phyloP scores from a whole-genome alignment of 2,329 filamentous ascomycete species.

The Pseudogymnoascus sp. region DNA sequence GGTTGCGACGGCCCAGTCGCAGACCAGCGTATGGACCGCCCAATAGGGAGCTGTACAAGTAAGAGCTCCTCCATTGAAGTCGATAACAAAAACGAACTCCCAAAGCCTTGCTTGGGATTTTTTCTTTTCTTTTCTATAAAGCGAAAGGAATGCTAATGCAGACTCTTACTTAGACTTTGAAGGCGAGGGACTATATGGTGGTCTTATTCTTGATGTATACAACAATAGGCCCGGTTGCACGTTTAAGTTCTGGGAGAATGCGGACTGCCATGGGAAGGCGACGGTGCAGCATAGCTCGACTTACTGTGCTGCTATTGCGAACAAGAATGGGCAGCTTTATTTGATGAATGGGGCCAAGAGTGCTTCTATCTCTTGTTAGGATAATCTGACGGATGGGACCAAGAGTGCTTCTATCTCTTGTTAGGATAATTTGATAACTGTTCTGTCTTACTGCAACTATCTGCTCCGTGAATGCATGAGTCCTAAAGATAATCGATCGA shows the following conservation, averaged over 20 bases:
- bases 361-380: background rate
- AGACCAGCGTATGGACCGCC: background rate
- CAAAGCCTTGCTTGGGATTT: background rate
- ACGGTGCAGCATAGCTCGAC: background rate
- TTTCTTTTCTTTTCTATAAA: background rate
- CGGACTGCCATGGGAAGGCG: background rate
- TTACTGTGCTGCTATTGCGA: background rate
- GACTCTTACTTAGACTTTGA: background rate
- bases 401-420: background rate
- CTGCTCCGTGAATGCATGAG: too few species aligned
- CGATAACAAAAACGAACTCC: background rate
- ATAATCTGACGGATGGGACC: background rate
- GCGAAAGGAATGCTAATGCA: background rate
- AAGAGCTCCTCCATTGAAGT: background rate
- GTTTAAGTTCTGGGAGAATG: background rate
- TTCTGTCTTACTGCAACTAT: background rate
- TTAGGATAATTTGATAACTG: background rate
- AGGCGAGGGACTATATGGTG: background rate
- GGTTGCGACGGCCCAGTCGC: background rate
- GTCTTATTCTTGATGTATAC: background rate
- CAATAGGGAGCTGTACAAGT: background rate
- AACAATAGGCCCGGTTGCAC: background rate
- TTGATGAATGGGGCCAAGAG: background rate
- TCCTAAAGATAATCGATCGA: background rate
- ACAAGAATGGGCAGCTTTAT: background rate